A percentile compares a stretch with the other conserved stretches of the same genome.
phyloP scores from a whole-genome alignment of 768 basidiomycete genomes.

The Xanthoconium stramineum region DNA sequence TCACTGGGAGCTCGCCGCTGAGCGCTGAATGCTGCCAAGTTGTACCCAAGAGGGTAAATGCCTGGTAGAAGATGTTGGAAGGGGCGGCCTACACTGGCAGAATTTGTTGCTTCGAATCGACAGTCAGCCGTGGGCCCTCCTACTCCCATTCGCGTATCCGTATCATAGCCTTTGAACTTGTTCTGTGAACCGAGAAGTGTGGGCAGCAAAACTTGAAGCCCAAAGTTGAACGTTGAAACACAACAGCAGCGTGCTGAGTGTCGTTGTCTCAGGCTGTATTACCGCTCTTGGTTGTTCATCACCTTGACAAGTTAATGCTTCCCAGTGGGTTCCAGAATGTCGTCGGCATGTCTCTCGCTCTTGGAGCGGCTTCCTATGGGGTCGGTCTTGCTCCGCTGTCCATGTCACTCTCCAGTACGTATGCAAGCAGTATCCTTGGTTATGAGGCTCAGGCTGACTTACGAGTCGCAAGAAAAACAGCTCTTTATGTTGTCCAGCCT shows the following conservation, averaged over 20 bases:
- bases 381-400: conserved; percentile 75
- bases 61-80: conserved; percentile 6
- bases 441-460: conserved; percentile 6
- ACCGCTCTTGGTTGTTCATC: no score
- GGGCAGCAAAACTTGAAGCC: no score
- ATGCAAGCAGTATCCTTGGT: conserved; percentile 4
- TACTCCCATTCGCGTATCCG: not conserved
- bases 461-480: conserved; percentile 43
- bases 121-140: not conserved
- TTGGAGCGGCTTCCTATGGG: conserved; percentile 63
- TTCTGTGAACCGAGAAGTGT: no score
- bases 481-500: conserved; percentile 49
- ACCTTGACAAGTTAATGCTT: conserved; percentile 16
- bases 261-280: no score
- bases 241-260: no score
- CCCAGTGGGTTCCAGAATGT: conserved; percentile 23
- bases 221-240: no score
- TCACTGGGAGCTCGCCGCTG: not conserved
- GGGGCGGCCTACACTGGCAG: not conserved
- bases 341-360: conserved; percentile 49
- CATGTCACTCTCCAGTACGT: conserved; percentile 63
- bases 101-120: not conserved
- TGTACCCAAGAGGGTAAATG: conserved; percentile 1
- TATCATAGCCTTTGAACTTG: not conserved
- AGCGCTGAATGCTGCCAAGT: conserved; percentile 1